A percentile compares a stretch with the other conserved stretches of the same genome.
phyloP scores from a whole-genome alignment of 345 rosid genomes.

The Noccaea caerulescens region DNA sequence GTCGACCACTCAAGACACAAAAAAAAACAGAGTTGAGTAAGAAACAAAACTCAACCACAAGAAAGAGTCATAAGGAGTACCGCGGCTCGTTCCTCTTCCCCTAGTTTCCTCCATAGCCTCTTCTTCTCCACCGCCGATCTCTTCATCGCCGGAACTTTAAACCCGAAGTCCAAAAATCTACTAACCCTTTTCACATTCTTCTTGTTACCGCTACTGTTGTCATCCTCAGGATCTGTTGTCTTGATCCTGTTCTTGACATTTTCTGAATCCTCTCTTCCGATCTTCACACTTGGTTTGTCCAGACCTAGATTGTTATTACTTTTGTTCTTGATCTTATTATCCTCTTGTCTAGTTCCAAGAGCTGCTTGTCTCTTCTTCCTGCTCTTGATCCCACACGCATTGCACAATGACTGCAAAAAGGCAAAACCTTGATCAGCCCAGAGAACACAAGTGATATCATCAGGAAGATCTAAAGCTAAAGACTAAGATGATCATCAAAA shows the following conservation, averaged over 20 bases:
- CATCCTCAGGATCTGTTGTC: conserved; percentile 20
- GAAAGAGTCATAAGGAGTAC: conserved; percentile 87
- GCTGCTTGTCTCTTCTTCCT: conserved; percentile 67
- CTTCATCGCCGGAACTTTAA: conserved; percentile 76
- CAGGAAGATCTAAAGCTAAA: background rate
- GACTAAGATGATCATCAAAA: background rate
- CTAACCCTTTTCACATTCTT: conserved; percentile 30
- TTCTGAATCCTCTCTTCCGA: conserved; percentile 36
- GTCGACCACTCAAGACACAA: background rate
- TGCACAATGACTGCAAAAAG: conserved; percentile 69
- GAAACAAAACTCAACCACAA: conserved; percentile 59
- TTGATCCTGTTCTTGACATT: conserved; percentile 73
- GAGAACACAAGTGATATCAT: background rate
- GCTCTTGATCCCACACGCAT: conserved; percentile 91
- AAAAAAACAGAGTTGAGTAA: background rate
- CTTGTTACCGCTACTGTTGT: conserved; percentile 13
- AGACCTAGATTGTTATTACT: background rate
- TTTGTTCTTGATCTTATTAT: conserved; percentile 55
- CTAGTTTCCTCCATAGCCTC: conserved; percentile 59
- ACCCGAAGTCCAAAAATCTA: conserved; percentile 62
- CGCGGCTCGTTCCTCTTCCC: conserved; percentile 92
- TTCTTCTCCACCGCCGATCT: conserved; percentile 66
- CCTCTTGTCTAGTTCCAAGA: conserved; percentile 53
- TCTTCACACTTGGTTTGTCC: conserved; percentile 18
- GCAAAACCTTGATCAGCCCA: conserved; percentile 16